Conservation (phyloP, 1,139 yeast species). For the Fermentozyma sake region DNA sequence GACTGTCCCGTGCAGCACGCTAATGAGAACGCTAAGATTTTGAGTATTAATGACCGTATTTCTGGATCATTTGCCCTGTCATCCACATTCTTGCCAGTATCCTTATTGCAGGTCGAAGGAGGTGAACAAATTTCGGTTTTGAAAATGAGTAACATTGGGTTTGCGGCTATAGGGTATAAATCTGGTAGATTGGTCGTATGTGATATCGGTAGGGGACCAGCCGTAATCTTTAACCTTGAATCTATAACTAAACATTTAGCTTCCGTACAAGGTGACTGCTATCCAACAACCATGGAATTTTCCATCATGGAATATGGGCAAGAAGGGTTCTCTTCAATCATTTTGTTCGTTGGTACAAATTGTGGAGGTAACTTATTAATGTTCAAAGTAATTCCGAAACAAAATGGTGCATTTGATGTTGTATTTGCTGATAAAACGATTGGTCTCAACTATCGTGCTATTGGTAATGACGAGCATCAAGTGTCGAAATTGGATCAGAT, state of each 20-base stretch:
- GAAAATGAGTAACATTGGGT: conserved; percentile 72
- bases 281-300: conserved; percentile 64
- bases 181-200: conserved; percentile 72
- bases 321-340: conserved; percentile 64
- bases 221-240: conserved; percentile 57
- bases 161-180: conserved; percentile 77
- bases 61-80: conserved; percentile 30
- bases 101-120: conserved; percentile 40
- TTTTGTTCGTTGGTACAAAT: conserved; percentile 75
- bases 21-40: conserved; percentile 33
- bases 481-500: conserved; percentile 51
- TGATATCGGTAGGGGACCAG: conserved; percentile 80
- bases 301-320: conserved; percentile 66
- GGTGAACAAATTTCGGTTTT: conserved; percentile 51
- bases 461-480: conserved; percentile 35
- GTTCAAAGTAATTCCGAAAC: conserved; percentile 64
- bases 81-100: conserved; percentile 59
- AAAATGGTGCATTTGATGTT: conserved; percentile 65
- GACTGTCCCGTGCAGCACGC: conserved; percentile 30
- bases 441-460: conserved; percentile 33
- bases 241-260: conserved; percentile 38
- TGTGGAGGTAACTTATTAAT: conserved; percentile 66
- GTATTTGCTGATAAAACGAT: conserved; percentile 48
- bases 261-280: conserved; percentile 28
- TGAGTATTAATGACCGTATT: conserved; percentile 28